Conservation (phyloP, 208 protist species). For the Porcisia hertigi region DNA sequence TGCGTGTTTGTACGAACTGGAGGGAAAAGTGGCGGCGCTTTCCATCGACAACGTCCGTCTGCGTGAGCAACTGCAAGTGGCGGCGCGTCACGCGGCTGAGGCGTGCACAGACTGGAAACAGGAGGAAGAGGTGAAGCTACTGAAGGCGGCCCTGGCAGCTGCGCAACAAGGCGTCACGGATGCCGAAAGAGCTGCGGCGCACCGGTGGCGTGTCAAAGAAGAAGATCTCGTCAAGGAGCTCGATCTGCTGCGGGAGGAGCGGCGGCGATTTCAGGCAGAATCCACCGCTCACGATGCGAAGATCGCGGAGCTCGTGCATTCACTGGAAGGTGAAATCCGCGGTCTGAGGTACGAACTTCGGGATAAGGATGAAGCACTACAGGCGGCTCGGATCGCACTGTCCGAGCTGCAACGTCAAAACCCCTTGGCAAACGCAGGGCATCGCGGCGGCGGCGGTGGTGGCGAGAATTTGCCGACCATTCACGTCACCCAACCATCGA, state of each 20-base stretch:
- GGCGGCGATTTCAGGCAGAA: slow-evolving; percentile 32
- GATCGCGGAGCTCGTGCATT: slow-evolving; percentile 33
- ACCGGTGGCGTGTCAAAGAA: slow-evolving; percentile 52
- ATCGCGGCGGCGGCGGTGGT: background rate
- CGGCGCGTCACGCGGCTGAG: slow-evolving; percentile 37
- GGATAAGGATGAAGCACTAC: slow-evolving; percentile 23
- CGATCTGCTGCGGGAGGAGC: slow-evolving; percentile 60
- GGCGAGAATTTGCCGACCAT: too few relatives aligned
- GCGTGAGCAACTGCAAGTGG: slow-evolving; percentile 36
- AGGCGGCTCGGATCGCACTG: slow-evolving; percentile 12
- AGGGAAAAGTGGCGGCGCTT: slow-evolving; percentile 34
- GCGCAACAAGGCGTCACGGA: slow-evolving; percentile 17
- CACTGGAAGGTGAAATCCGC: slow-evolving; percentile 41
- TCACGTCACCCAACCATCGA: background rate
- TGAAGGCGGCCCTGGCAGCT: slow-evolving; percentile 37
- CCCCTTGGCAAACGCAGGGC: background rate
- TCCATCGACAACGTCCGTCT: slow-evolving; percentile 57
- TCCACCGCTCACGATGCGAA: slow-evolving; percentile 30
- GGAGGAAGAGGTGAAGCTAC: slow-evolving; percentile 65
- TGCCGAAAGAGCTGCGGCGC: slow-evolving; percentile 25
- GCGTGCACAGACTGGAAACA: slow-evolving; percentile 24
- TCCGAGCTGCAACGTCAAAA: background rate
- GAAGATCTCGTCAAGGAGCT: slow-evolving; percentile 64
- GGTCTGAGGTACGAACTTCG: slow-evolving; percentile 15
- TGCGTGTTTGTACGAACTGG: slow-evolving; percentile 15